A percentile compares a stretch with the other conserved stretches of the same genome.
phyloP scores from a whole-genome alignment of 2,329 filamentous ascomycete species.

The Pestalotiopsis sp. region DNA sequence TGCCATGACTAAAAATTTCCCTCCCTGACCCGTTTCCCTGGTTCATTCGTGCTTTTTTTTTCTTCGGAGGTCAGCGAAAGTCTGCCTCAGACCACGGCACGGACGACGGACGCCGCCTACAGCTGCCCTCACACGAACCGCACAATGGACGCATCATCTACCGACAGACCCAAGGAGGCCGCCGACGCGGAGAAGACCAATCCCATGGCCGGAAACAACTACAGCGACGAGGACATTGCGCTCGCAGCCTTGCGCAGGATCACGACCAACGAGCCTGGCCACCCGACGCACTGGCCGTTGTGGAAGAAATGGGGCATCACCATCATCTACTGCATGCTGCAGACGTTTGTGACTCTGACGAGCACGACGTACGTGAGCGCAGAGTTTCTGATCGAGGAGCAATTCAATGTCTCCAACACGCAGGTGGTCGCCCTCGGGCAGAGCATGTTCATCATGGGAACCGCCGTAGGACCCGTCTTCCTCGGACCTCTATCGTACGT shows the following conservation, averaged over 20 bases:
- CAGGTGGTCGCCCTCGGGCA: constrained; percentile 43
- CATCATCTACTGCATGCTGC: constrained; percentile 31
- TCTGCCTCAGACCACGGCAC: not conserved
- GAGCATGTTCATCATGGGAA: constrained; percentile 44
- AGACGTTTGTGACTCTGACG: constrained; percentile 40
- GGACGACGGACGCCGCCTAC: constrained; percentile 5
- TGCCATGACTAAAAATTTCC: constrained; percentile 8
- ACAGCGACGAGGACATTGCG: constrained; percentile 20
- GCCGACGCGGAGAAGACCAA: constrained; percentile 7
- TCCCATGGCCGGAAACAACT: not conserved
- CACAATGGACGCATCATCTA: constrained; percentile 5
- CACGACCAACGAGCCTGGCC: constrained; percentile 24
- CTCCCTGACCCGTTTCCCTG: not conserved
- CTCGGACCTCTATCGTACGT: constrained; percentile 42
- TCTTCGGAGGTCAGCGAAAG: constrained; percentile 8
- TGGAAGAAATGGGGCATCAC: constrained; percentile 32
- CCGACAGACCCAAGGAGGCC: not conserved
- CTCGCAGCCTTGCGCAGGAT: constrained; percentile 28
- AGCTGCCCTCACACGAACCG: not conserved
- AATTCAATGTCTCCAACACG: constrained; percentile 34
- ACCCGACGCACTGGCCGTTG: constrained; percentile 31
- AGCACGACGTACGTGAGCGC: constrained; percentile 41
- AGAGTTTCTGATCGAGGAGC: constrained; percentile 38
- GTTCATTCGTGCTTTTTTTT: not conserved
- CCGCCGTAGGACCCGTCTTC: constrained; percentile 42